Evolutionary conservation across 2,329 filamentous ascomycete species (phyloP).

Genomic region (Fonsecaea pedrosoi): DNA sequence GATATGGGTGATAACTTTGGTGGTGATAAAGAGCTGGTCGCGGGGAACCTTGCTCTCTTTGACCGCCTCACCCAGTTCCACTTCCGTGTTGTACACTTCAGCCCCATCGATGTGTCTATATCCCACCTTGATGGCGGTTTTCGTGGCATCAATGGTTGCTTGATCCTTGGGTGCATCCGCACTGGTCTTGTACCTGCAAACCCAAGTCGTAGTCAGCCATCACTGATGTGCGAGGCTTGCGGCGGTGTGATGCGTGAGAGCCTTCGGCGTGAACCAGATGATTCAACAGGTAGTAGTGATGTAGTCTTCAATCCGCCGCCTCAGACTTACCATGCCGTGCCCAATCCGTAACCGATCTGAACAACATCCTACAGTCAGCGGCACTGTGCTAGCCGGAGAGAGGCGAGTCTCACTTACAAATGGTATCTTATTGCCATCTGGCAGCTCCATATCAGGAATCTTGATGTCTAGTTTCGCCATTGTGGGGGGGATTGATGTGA

Average conservation of each 20-base stretch:
- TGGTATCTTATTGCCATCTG: conserved; percentile 40
- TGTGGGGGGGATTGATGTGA: conserved; percentile 16
- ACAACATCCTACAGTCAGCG: conserved; percentile 5
- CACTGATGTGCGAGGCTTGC: neutral
- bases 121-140: conserved; percentile 64
- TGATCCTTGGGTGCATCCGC: conserved; percentile 57
- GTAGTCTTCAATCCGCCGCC: neutral
- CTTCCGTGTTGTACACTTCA: conserved; percentile 61
- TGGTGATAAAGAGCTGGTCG: conserved; percentile 60
- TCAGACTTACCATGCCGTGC: conserved; percentile 62
- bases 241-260: neutral
- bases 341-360: conserved; percentile 67
- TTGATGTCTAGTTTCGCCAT: conserved; percentile 40
- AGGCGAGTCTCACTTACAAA: conserved; percentile 28
- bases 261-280: neutral
- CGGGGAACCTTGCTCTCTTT: conserved; percentile 54
- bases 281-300: neutral
- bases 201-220: neutral
- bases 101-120: conserved; percentile 70
- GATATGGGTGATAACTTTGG: conserved; percentile 63
- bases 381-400: neutral
- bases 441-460: conserved; percentile 38
- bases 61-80: conserved; percentile 57
- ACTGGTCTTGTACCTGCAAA: conserved; percentile 57
- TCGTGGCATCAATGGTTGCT: conserved; percentile 61